A percentile compares a stretch with the other conserved stretches of the same genome.
These are phyloP conservation scores for Camellia granthamiana DNA, from an alignment of 148 eudicot species.

Conservation along the genomic window DNA sequence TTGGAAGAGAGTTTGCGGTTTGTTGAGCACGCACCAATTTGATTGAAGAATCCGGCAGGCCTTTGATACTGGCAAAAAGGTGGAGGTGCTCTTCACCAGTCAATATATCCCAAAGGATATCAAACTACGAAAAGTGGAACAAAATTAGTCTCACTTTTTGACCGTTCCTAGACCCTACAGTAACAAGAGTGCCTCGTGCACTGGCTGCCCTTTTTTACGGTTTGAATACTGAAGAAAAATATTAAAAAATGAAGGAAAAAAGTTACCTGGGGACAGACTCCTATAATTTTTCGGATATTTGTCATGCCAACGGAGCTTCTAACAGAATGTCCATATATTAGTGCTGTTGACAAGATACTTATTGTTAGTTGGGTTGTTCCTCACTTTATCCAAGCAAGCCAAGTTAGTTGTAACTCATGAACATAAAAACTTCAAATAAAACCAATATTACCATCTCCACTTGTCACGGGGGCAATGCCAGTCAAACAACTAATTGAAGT, in stretches of 20 bases:
- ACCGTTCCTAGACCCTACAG: too few relatives aligned
- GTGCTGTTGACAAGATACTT: slow-evolving; percentile 31
- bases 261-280: slow-evolving; percentile 84
- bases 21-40: slow-evolving; percentile 34
- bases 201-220: too few relatives aligned
- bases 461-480: slow-evolving; percentile 71
- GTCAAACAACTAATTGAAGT: slow-evolving; percentile 81
- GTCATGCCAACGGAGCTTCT: slow-evolving; percentile 70
- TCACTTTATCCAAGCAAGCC: neutral
- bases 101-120: slow-evolving; percentile 78
- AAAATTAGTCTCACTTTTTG: neutral
- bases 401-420: neutral
- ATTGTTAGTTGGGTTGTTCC: neutral
- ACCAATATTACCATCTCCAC: slow-evolving; percentile 67
- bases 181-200: too few relatives aligned
- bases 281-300: slow-evolving; percentile 64
- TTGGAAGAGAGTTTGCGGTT: slow-evolving; percentile 3
- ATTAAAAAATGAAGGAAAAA: neutral
- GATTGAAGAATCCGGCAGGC: slow-evolving; percentile 56
- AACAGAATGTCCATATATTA: slow-evolving; percentile 65
- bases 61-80: slow-evolving; percentile 81
- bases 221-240: neutral
- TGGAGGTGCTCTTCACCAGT: slow-evolving; percentile 79
- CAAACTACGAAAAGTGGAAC: slow-evolving; percentile 48
- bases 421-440: slow-evolving; percentile 7